Evolutionary conservation across 768 basidiomycete species (phyloP), one percentile per base, ranked within the genome.

Genomic region (Dioszegia crocea): DNA sequence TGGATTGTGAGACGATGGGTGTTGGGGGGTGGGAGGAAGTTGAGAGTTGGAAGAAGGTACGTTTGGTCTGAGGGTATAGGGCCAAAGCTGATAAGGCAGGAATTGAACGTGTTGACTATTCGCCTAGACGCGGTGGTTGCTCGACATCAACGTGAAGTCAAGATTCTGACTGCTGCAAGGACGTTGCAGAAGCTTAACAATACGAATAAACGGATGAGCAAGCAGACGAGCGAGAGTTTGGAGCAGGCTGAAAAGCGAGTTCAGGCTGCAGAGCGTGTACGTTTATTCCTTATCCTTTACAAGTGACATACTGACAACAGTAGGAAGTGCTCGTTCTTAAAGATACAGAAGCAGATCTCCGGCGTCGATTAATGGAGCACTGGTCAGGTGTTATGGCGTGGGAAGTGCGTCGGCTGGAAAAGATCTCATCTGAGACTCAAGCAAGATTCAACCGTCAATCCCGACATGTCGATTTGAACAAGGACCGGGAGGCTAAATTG

Each of bases 1-100:
- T 97, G n/a, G 91, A 97, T 68, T 89, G 89, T 68, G 85, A 88
- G 29, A 84, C 84, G 44, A 89, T 84, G 71, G 84, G 86, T 53
- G 86, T 96, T 21, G 80, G 93, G 43, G 83, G 82, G 54, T 82
- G 85, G 61, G 86, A 88, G 46, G 84, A 86, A 65, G 83, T 87
- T 16, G 86, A 88, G 57, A 83, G 83, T 30, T 79, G 86, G 63
- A 88, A 86, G 77, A 84, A 85, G 80, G 86, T 85, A 60, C 36
- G 80, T 61, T 9, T 4, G 16, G 23, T 19, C 31, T 38, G 9
- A 16, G 29, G 4, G 14, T 4, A 27, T 10, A 9, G 19, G 38
- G 49, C 11, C 24, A 19, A 26, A 23, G n/a, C 51, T 30, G 3
- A 17, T n/a, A 5, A 14, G 17, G 3, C 60, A 71, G 75, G 77